A percentile compares a stretch with the other conserved stretches of the same genome.
Evolutionary conservation across 768 basidiomycete species (phyloP).

Genomic region (Krasilnikovozyma curviuscula): DNA sequence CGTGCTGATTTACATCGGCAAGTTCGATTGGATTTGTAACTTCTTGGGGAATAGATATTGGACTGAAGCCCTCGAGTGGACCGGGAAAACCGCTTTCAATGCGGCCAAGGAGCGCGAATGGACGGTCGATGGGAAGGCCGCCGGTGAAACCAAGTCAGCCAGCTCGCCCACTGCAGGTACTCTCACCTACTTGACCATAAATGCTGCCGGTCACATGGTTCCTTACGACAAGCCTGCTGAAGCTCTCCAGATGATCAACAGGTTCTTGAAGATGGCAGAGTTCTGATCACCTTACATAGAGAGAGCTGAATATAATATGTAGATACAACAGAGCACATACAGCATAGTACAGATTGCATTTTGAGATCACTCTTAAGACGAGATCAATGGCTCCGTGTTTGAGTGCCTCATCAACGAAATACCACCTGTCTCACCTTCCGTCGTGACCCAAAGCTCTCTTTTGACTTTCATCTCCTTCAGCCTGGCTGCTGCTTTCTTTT

Average conservation of each 20-base stretch:
- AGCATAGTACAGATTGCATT: too few relatives aligned
- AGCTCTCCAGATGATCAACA: conserved; percentile 41
- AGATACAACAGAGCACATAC: too few relatives aligned
- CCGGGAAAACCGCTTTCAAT: conserved; percentile 37
- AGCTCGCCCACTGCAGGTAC: conserved; percentile 5
- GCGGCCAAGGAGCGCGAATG: conserved; percentile 35
- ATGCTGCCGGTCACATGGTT: conserved; percentile 19
- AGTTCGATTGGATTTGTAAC: conserved; percentile 13
- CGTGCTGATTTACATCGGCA: conserved; percentile 51
- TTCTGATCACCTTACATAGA: too few relatives aligned
- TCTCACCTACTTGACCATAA: neutral
- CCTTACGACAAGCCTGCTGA: conserved; percentile 52
- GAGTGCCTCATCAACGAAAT: too few relatives aligned
- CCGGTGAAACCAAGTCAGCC: conserved; percentile 39
- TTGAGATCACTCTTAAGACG: too few relatives aligned
- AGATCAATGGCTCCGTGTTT: too few relatives aligned
- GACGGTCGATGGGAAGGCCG: conserved; percentile 37
- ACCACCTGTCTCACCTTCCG: too few relatives aligned
- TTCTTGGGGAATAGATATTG: conserved; percentile 49
- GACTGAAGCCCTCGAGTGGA: conserved; percentile 57
- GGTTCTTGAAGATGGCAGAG: conserved; percentile 46
- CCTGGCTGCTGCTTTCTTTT: too few relatives aligned
- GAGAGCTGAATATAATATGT: too few relatives aligned
- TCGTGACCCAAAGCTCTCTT: too few relatives aligned
- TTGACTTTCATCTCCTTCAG: too few relatives aligned